Evolutionary conservation across 1,139 yeast species (phyloP).

Genomic region (Hansenula anomala): DNA sequence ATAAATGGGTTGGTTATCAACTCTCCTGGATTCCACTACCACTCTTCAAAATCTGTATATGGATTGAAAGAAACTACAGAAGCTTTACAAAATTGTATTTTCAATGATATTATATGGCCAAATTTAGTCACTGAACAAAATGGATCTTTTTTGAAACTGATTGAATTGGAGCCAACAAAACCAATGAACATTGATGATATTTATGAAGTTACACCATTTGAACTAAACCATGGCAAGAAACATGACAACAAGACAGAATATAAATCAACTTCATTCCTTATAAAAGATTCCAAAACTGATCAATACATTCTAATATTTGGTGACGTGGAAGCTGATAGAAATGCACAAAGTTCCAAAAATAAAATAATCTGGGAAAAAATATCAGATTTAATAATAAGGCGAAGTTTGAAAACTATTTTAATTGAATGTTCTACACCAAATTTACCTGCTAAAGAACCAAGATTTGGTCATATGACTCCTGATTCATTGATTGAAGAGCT

Average conservation of each 20-base stretch:
- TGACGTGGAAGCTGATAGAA: conserved; percentile 68
- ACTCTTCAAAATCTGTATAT: conserved; percentile 37
- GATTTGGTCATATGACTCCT: conserved; percentile 84
- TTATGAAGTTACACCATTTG: conserved; percentile 24
- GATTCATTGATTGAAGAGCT: conserved; percentile 55
- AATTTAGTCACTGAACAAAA: conserved; percentile 26
- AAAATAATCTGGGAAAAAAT: conserved; percentile 50
- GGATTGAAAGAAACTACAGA: conserved; percentile 52
- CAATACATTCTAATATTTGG: conserved; percentile 63
- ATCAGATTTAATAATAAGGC: conserved; percentile 38
- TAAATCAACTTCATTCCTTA: conserved; percentile 47
- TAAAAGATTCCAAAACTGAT: conserved; percentile 31
- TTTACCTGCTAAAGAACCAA: conserved; percentile 36
- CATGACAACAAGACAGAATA: conserved; percentile 2
- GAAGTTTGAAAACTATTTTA: conserved; percentile 47
- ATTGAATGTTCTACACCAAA: conserved; percentile 73
- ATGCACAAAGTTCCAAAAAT: conserved; percentile 41
- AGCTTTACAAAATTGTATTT: conserved; percentile 50
- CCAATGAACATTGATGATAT: conserved; percentile 18
- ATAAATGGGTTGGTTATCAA: conserved; percentile 64
- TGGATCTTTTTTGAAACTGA: conserved; percentile 18
- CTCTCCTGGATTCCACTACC: conserved; percentile 50
- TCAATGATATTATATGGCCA: conserved; percentile 84
- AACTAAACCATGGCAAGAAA: conserved; percentile 31
- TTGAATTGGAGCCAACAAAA: conserved; percentile 16